Evolutionary conservation across 2,329 filamentous ascomycete species (phyloP), one percentile per base, ranked within the genome.

Genomic region (Plectosphaerella cucumerina): DNA sequence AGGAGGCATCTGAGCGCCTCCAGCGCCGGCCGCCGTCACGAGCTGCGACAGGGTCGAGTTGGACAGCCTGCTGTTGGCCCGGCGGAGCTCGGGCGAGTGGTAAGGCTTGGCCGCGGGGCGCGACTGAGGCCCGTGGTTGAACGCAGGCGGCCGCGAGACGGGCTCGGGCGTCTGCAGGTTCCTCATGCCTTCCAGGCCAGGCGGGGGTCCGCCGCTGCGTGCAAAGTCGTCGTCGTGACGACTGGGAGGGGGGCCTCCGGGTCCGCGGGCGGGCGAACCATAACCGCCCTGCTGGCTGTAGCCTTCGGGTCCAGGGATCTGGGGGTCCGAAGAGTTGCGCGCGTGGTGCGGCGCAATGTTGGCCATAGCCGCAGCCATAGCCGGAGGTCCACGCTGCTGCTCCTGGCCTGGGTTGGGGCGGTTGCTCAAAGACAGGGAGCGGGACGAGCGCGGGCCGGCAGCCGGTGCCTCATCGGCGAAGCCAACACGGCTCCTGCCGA

Each of bases 1-100:
- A 31, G 26, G 26, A 8, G 26, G 26, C 26, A 31, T 8, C 26
- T 31, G 26, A 11, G 26, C 26, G 12, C 26, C 39, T 44, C 72
- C 64, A 46, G 82, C 67, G 20, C 79, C 81, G 49, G 81, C 82
- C 44, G 87, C 87, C 58, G 86, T 87, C 31, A 83, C 84, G 64
- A 97, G 77, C 64, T 97, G 90, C 43, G 85, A 80, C 44, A 97
- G 75, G 1, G 93, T 97, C 1, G 84, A 85, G 58, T 78, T 81
- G 22, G 94, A 96, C 65, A 97, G 85, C 20, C 90, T 86, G 59
- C 87, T 91, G 59, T 90, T 94, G 48, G 89, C 90, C 56, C 85
- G 85, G 55, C 89, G 86, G 60, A 93, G 76, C 63, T 94, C 89
- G 14, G 87, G 82, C 26, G 90, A 86, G 52, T 89, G 83, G 59